These are phyloP conservation scores for Xylaria sp. DNA, from an alignment of 2,329 filamentous ascomycete genomes.

Conservation along the genomic window DNA sequence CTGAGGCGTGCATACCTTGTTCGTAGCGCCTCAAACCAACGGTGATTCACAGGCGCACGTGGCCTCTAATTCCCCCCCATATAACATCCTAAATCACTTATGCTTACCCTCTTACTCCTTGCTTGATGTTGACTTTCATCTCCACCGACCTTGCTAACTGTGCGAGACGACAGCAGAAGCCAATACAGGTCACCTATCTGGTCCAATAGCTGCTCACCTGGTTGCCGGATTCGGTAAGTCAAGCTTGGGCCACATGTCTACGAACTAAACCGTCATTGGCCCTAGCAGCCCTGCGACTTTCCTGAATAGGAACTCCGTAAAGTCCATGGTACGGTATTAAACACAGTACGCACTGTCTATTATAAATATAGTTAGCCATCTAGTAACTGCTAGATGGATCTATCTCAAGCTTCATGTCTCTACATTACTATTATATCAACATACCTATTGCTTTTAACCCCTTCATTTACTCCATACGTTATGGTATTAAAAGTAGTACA, in stretches of 20 bases:
- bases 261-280: constrained; percentile 19
- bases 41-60: not conserved
- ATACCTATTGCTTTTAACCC: not conserved
- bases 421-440: not conserved
- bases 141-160: not conserved
- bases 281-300: constrained; percentile 13
- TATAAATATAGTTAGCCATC: constrained; percentile 2
- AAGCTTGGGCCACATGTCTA: constrained; percentile 29
- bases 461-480: not conserved
- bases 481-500: not conserved
- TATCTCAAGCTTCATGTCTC: not conserved
- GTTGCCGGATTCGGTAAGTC: constrained; percentile 33
- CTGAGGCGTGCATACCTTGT: not conserved
- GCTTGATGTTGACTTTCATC: not conserved
- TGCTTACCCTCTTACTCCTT: not conserved
- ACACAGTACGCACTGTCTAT: constrained; percentile 7
- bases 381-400: not conserved
- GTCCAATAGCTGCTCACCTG: constrained; percentile 28
- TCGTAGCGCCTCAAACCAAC: not conserved
- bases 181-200: not conserved
- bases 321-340: constrained; percentile 11
- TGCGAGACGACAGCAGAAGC: not conserved
- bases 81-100: not conserved
- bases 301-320: constrained; percentile 36
- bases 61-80: not conserved